Percentiles rank a stretch among this genome's conserved stretches.
These are phyloP conservation scores for Neurospora sublineolata DNA, from an alignment of 495 filamentous ascomycete species.

Conservation along the genomic window DNA sequence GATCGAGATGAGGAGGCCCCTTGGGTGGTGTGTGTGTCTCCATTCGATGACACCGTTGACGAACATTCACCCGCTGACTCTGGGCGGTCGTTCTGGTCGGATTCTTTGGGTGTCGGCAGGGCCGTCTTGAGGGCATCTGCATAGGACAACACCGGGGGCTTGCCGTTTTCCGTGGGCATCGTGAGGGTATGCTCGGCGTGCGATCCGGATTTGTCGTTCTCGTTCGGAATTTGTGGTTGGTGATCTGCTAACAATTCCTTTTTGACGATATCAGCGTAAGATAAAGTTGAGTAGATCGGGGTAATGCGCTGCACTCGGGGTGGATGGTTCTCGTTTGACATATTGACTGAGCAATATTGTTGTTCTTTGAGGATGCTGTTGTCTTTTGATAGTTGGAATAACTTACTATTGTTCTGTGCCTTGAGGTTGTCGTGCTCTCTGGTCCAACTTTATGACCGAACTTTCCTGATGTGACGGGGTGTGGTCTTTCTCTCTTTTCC, in stretches of 20 bases:
- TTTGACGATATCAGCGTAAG: not conserved
- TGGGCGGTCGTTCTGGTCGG: not conserved
- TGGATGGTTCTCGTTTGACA: not conserved
- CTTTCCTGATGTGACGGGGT: not conserved
- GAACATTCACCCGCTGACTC: not conserved
- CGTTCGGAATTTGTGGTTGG: not conserved
- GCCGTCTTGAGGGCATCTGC: not conserved
- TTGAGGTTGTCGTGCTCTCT: not conserved
- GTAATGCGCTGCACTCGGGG: not conserved
- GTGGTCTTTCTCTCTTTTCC: not conserved
- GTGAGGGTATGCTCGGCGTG: too few relatives aligned
- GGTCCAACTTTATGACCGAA: not conserved
- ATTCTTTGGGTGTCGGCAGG: not conserved
- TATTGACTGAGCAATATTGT: not conserved
- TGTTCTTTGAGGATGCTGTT: not conserved
- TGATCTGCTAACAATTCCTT: not conserved
- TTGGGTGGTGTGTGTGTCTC: not conserved
- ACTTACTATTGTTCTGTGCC: not conserved
- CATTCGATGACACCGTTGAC: not conserved
- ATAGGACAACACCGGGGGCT: not conserved
- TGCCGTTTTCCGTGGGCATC: not conserved
- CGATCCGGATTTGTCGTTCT: not conserved
- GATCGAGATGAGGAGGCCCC: not conserved
- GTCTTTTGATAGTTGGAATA: not conserved
- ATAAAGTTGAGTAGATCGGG: not conserved